Evolutionary conservation across 2,329 filamentous ascomycete species (phyloP).

Genomic region (Hymenoscyphus fraxineus): DNA sequence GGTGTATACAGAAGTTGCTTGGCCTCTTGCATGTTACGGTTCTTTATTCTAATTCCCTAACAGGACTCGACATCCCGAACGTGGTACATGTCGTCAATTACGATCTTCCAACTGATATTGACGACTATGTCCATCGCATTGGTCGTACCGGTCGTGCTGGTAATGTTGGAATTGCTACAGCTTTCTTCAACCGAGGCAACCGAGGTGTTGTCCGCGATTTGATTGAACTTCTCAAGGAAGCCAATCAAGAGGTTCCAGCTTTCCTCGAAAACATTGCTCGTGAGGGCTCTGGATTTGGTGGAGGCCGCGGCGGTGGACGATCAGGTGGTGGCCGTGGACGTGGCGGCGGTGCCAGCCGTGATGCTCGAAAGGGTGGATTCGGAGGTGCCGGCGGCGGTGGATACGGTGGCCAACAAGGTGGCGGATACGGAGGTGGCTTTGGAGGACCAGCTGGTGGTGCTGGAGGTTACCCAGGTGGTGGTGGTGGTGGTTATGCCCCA

Average conservation of each 20-base stretch:
- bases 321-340: slow-evolving; percentile 65
- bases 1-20: too few species aligned
- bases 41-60: neutral
- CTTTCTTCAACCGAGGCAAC: slow-evolving; percentile 99
- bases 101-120: slow-evolving; percentile 96
- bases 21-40: too few species aligned
- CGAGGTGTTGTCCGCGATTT: slow-evolving; percentile 95
- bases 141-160: slow-evolving; percentile 99
- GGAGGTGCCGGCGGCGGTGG: slow-evolving; percentile 45
- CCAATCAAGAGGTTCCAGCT: slow-evolving; percentile 89
- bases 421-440: slow-evolving; percentile 51
- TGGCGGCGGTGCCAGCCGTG: slow-evolving; percentile 70
- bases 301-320: slow-evolving; percentile 62
- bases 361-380: slow-evolving; percentile 77
- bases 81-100: slow-evolving; percentile 99
- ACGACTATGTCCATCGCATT: slow-evolving; percentile 98
- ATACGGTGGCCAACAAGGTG: slow-evolving; percentile 49
- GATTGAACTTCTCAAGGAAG: slow-evolving; percentile 96
- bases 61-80: slow-evolving; percentile 74
- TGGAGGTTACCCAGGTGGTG: slow-evolving; percentile 47
- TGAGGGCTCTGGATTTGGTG: slow-evolving; percentile 77
- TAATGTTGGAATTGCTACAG: slow-evolving; percentile 96
- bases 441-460: slow-evolving; percentile 45
- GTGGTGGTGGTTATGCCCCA: slow-evolving; percentile 45
- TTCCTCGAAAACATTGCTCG: slow-evolving; percentile 98